Evolutionary conservation across 108 stramenopile species (phyloP).

Genomic region (Nannochloropsis salina): DNA sequence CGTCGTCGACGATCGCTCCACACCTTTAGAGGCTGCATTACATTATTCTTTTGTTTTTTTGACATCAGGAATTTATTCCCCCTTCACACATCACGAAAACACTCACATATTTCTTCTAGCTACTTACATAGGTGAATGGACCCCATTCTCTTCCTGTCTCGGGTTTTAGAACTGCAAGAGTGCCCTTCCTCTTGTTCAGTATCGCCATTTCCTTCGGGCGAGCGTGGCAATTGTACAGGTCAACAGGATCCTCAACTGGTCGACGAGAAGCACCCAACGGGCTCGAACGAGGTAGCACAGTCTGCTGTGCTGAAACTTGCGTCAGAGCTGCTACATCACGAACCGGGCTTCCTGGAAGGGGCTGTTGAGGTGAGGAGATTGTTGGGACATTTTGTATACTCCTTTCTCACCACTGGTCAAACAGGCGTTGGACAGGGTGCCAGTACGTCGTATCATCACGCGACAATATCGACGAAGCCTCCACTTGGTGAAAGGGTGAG

Average conservation of each 20-base stretch:
- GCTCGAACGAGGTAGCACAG: neutral
- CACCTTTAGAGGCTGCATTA: no score
- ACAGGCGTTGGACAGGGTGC: neutral
- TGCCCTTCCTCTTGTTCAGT: neutral
- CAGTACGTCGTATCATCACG: slow-evolving; percentile 2
- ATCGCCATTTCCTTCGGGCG: neutral
- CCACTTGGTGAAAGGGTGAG: slow-evolving; percentile 13
- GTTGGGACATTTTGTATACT: neutral
- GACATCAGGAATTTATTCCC: neutral
- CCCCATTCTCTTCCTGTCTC: slow-evolving; percentile 5
- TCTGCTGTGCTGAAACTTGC: neutral
- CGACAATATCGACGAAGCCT: neutral
- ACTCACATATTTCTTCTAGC: neutral
- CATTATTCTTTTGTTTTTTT: neutral
- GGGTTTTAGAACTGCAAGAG: neutral
- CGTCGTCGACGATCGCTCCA: neutral
- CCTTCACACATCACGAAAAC: neutral
- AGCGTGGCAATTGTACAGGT: neutral
- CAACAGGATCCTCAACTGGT: no score
- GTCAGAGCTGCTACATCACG: neutral
- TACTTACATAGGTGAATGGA: neutral
- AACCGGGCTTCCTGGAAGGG: neutral
- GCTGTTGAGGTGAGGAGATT: neutral
- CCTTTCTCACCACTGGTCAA: neutral
- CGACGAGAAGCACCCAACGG: no score